Base-by-base conservation (phyloP, 495 filamentous ascomycete species). In the Penicillium waksmanii region DNA sequence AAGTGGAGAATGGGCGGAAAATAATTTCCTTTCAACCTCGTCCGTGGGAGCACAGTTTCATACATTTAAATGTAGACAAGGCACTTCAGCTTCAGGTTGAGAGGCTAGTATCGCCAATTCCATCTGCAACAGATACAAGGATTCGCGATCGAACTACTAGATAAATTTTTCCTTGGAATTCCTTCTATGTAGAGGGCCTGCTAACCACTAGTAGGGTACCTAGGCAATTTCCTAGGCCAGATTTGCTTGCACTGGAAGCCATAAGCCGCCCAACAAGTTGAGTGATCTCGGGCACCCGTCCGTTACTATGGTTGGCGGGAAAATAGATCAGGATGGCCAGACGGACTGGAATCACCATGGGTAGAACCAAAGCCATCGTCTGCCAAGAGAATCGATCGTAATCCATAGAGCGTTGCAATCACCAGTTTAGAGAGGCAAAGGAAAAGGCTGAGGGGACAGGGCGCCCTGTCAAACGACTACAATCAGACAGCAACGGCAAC, bases 251-350 rank as follows among this genome's bases (percentile, higher is more conserved):
- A 19, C 42, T 9, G 12, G 7, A 44, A 44, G 17, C 42, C 42
- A 48, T 48, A 10, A 25, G 21, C 46, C 21, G 23, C 46, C 46
- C 19, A 23, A 3, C 21, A 9, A 23, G 21, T n/a, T n/a, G 9
- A 48, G 11, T 18, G 46, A 48, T 27, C 46, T 9, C 8, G 46
- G 46, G 15, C 10, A 48, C 46, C 17, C 21, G 11, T 25, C 46
- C 46, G 11, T 48, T 6, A 48, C 35, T 12, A 21, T 35, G 56
- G 49, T 58, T 58, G 56, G 49, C 17, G 56, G 55, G 49, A 58
- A 47, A 38, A 58, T 52, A 35, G 6, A 19, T 38, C 36, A 12
- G 17, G 3, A 9, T 19, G 19, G 11, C 36, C n/a, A 48, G 53
- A 10, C n/a, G n/a, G 27, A 50, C 25, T 11, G 42, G 42, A 49